phyloP scores from a whole-genome alignment of 2,329 filamentous ascomycete species.

The Trichophyton simii region DNA sequence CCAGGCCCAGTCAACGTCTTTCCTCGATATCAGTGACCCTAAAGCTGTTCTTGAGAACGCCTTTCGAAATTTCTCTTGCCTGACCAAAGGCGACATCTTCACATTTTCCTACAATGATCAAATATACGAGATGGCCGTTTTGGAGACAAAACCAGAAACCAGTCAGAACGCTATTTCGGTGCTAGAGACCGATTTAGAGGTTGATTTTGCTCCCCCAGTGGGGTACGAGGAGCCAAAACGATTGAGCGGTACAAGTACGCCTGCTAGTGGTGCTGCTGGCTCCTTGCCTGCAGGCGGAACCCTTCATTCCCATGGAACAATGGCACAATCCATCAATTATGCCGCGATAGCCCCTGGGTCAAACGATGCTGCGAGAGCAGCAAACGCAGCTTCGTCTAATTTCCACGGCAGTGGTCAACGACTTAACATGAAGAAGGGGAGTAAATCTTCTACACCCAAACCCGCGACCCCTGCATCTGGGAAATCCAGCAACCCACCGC shows the following conservation, averaged over 20 bases:
- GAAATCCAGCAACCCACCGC: conserved; percentile 33
- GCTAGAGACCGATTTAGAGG: conserved; percentile 89
- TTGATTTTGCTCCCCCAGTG: conserved; percentile 88
- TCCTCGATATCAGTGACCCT: conserved; percentile 93
- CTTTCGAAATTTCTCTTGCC: conserved; percentile 86
- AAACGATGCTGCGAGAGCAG: conserved; percentile 49
- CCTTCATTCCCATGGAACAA: conserved; percentile 74
- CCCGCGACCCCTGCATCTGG: conserved; percentile 59
- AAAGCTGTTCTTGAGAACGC: conserved; percentile 95
- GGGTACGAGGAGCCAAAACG: conserved; percentile 84
- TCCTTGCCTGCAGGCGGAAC: conserved; percentile 55
- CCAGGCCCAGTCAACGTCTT: conserved; percentile 82
- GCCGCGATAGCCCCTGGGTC: conserved; percentile 71
- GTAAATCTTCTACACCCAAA: conserved; percentile 61
- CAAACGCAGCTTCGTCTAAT: conserved; percentile 56
- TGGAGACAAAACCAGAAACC: conserved; percentile 80
- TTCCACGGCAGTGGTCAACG: conserved; percentile 72
- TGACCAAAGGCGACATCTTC: conserved; percentile 89
- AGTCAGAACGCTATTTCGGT: conserved; percentile 78
- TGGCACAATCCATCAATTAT: conserved; percentile 98
- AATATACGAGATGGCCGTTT: conserved; percentile 79
- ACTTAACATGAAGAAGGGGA: conserved; percentile 68
- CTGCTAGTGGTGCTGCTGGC: conserved; percentile 47
- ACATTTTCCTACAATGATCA: conserved; percentile 95
- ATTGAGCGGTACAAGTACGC: conserved; percentile 73